phyloP scores from a whole-genome alignment of 495 filamentous ascomycete species.

The Lophiotrema nucula region DNA sequence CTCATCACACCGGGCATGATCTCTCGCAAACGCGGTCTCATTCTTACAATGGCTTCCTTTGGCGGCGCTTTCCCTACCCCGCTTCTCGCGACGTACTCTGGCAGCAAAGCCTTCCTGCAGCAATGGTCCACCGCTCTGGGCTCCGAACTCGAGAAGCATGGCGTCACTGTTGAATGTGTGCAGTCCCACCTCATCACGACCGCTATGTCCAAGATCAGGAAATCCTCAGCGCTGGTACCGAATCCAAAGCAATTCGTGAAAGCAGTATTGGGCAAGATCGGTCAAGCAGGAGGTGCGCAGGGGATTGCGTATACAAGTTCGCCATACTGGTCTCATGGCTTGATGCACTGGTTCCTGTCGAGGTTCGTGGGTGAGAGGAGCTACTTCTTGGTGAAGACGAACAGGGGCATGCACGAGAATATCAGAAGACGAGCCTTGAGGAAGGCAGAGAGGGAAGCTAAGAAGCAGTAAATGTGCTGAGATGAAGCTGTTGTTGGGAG shows the following conservation, averaged over 20 bases:
- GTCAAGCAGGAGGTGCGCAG: constrained; percentile 71
- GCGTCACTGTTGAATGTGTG: constrained; percentile 81
- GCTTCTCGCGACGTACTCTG: constrained; percentile 92
- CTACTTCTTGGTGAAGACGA: constrained; percentile 60
- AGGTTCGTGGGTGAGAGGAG: constrained; percentile 67
- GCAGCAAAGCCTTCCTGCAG: constrained; percentile 96
- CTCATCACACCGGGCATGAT: constrained; percentile 83
- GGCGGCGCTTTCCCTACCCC: constrained; percentile 88
- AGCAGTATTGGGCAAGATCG: constrained; percentile 76
- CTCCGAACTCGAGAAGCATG: constrained; percentile 73
- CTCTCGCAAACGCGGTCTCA: constrained; percentile 76
- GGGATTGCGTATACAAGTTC: constrained; percentile 77
- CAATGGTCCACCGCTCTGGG: constrained; percentile 89
- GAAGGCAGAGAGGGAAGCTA: constrained; percentile 81
- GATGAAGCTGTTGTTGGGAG: too few relatives aligned
- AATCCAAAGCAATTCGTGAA: constrained; percentile 79
- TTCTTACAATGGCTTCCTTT: constrained; percentile 96
- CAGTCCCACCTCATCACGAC: constrained; percentile 89
- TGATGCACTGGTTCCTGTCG: constrained; percentile 82
- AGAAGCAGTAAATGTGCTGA: constrained; percentile 54
- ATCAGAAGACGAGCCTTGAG: constrained; percentile 85
- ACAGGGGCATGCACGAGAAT: constrained; percentile 76
- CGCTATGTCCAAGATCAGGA: constrained; percentile 93
- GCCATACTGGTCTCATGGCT: constrained; percentile 86
- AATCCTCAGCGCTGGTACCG: constrained; percentile 71